phyloP scores from a whole-genome alignment of 78 protist species.

The Tieghemostelium lacteum region DNA sequence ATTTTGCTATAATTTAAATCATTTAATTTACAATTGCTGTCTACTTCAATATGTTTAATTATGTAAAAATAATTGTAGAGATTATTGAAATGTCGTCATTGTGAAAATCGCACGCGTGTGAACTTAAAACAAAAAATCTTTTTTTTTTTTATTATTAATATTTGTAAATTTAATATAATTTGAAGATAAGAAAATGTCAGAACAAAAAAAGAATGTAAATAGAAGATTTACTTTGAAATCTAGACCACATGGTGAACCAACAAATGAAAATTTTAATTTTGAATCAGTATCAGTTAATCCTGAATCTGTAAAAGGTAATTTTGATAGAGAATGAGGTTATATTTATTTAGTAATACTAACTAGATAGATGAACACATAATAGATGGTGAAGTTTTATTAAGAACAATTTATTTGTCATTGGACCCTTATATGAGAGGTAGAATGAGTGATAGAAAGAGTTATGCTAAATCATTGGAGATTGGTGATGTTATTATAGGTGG shows the following conservation, averaged over 20 bases:
- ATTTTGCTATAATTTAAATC: no score
- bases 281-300: background rate
- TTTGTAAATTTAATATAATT: no score
- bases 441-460: conserved; percentile 1
- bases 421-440: conserved; percentile 56
- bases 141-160: no score
- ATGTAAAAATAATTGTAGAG: no score
- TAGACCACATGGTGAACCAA: background rate
- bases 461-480: background rate
- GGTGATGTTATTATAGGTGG: conserved; percentile 8
- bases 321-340: no score
- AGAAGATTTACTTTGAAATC: background rate
- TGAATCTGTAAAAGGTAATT: no score
- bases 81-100: no score
- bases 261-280: background rate
- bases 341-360: no score
- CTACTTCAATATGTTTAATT: no score
- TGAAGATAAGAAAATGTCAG: background rate
- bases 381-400: conserved; percentile 9
- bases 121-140: background rate
- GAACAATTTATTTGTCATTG: background rate
- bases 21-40: no score
- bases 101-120: no score
- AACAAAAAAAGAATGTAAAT: background rate
- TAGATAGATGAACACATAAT: no score